Evolutionary conservation across 805 yeast genomes (phyloP), one percentile per base, ranked within the genome.

Genomic region (Debaryomyces tyrocola): DNA sequence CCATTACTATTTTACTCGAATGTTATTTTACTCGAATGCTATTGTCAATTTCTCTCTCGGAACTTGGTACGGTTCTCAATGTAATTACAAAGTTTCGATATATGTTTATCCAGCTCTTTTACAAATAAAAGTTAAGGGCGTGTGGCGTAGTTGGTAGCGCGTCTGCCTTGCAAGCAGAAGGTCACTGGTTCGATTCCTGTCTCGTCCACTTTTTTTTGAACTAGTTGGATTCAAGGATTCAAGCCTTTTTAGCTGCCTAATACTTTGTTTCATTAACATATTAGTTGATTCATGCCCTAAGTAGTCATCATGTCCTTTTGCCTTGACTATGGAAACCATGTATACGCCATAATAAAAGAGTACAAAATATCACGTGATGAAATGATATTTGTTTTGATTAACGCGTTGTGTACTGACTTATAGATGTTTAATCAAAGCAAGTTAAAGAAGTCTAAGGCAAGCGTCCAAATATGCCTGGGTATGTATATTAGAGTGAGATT

Each of bases 141-240:
- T 76, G 82, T 80, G 82, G 85, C 85, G 84, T 77, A 80, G 85
- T 80, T 80, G 85, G 85, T 80, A 80, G 85, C 84, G 85, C 85
- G 85, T 74, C 71, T 74, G 81, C 85, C 80, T 80, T 79, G 85
- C 85, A 81, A 76, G 86, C 78, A 70, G 73, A 75, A 81, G 86
- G 86, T 80, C 85, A 75, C 70, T 75, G 84, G 85, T 81, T 81
- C 85, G 84, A 80, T 65, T 80, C 85, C 84, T 76, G 79, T 76
- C 82, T 75, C 82, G 84, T 80, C 85, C 84, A 80, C 48, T 51
- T 41, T 36, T 56, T 63, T 59, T 62, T 41, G 43, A 15, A 20
- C 18, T 17, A n/a, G n/a, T n/a, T n/a, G n/a, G n/a, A n/a, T n/a
- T n/a, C n/a, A 2, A 17, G 18, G 4, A 17, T 17, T 17, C 18